Base-by-base conservation (phyloP, 176 grass and related monocot species). In the Ensete ventricosum region DNA sequence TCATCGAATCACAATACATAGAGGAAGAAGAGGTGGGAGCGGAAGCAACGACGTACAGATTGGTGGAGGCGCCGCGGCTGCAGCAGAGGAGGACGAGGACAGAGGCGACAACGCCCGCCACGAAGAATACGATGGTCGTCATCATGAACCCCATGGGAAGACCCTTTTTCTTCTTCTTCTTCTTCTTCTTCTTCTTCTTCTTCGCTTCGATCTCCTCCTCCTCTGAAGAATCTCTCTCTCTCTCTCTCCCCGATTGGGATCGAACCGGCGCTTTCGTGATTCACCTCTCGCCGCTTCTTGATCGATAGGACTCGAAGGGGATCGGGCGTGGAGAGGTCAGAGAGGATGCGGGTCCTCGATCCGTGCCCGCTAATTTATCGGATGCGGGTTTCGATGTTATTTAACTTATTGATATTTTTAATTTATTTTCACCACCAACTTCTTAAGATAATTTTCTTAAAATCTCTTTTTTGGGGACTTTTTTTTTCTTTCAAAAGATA, bases 11-110 rank as follows among this genome's bases (percentile, higher is more conserved):
- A 53, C 50, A 73, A 54, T 7, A 71, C 1, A 75, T 19, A 72
- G 9, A 22, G 49, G 9, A 57, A 55, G 6, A 20, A 12, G 12
- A 2, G 17, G 14, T 9, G 22, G 22, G 48, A 79, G 21, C 27
- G 67, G 26, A 7, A 43, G 34, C 34, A 43, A 43, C 34, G 34
- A 62, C 58, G 72, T 77, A 87, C 85, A 87, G 79, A 83, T 87
- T 87, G 80, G 85, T 87, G 71, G 85, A 83, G 48, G 80, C 14
- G 71, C 85, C 85, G 50, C 85, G 80, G 54, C 80, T 87, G 76
- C 76, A 87, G 63, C 76, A 87, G 63, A 87, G 80, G 53, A 52
- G 80, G 68, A 83, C 80, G 64, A 65, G 74, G 64, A 83, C 54
- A 76, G 85, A 79, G 80, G 85, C 85, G 71, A 87, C 74, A 52